Evolutionary conservation across 306 rosid genomes (phyloP), one percentile per base, ranked within the genome.

Genomic region (Corylus americana): DNA sequence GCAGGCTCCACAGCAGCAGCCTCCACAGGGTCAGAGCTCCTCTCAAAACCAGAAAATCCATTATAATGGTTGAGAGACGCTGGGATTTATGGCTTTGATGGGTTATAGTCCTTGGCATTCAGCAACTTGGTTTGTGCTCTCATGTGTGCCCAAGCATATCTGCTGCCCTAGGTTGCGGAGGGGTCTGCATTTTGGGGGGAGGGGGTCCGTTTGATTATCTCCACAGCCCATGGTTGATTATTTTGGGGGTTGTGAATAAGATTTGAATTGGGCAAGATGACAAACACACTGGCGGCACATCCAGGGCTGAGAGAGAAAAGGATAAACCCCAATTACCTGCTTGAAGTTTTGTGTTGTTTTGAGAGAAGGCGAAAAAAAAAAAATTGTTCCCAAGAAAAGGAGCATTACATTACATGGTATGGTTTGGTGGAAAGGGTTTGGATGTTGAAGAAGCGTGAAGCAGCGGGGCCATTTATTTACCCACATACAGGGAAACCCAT

Each of bases 71-170:
- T 96, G 84, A 88, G 82, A 77, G 79, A 85, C 77, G 17, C 70
- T 75, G 73, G 86, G 81, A 83, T 61, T 78, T 74, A 75, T 84
- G 84, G 88, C 88, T 80, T 86, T 93, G 90, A 90, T 88, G 98
- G 99, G 99, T 91, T 92, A 89, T 88, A 82, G 81, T 90, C 93
- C 85, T 91, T 87, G 98, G 98, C 92, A 87, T 83, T 89, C 97
- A 80, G 93, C 91, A 78, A 90, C 90, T 84, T 86, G 87, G 91
- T 86, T 83, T 92, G 92, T 96, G 97, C 96, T 88, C 86, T 90
- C 88, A 81, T 85, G 83, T 87, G 88, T 81, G 91, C 91, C 83
- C 87, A 83, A 81, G 80, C 85, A 80, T 75, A 71, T 58, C 39
- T 48, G 84, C 87, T 89, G 81, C 93, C 91, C 85, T 81, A 66